phyloP scores from a whole-genome alignment of 257 asterid species.

The Solanum arcanum region DNA sequence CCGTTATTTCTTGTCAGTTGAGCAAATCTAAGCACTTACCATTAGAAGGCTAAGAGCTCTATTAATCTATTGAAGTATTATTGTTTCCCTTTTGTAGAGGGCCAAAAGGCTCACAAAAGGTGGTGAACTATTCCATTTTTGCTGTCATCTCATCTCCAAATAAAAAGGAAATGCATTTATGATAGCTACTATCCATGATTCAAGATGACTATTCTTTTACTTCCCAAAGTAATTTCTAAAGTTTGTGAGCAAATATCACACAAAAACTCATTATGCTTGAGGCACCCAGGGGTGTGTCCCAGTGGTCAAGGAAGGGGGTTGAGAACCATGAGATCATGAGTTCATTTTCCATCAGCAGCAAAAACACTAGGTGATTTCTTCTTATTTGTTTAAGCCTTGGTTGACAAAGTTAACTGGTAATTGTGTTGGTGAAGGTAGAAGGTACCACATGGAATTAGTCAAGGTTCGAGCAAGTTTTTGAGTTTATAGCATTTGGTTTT shows the following conservation, averaged over 20 bases:
- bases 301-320: neutral
- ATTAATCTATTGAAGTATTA: neutral
- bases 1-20: neutral
- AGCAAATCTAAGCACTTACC: neutral
- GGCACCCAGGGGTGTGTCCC: neutral
- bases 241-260: neutral
- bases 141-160: neutral
- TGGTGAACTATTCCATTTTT: neutral
- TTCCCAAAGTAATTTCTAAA: neutral
- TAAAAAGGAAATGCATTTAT: neutral
- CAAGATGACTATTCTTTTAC: neutral
- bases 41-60: neutral
- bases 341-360: neutral
- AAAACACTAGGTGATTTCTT: neutral
- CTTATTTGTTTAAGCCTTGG: neutral
- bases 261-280: neutral
- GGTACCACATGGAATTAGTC: neutral
- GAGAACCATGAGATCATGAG: neutral
- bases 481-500: neutral
- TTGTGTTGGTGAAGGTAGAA: neutral
- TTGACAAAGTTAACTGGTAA: neutral
- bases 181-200: neutral
- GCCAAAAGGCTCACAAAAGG: neutral
- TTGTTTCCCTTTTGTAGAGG: neutral
- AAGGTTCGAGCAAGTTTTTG: neutral